Evolutionary conservation across 1,284 basidiomycete species (phyloP), one percentile per base, ranked within the genome.

Genomic region (Sanguinoderma infundibulare): DNA sequence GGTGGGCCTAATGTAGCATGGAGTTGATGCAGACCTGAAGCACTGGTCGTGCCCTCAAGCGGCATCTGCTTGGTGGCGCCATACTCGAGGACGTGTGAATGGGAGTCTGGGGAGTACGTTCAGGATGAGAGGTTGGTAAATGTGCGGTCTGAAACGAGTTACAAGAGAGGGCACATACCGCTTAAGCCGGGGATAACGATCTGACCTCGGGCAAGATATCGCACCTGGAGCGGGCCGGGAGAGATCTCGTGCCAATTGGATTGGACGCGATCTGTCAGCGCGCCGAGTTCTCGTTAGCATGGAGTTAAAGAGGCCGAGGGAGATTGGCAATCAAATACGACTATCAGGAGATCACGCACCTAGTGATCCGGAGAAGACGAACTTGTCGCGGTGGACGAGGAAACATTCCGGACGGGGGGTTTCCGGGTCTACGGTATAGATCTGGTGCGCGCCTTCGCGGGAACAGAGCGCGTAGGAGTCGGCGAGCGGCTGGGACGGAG

Each of bases 1-100:
- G 7, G 35, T 22, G 20, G 28, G 22, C n/a, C 46, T 22, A 50
- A 39, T 42, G 46, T 15, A 44, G 32, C 34, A 40, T 20, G 26
- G 55, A 34, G 24, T 35, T 38, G 53, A 55, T 38, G 57, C 68
- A 26, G 44, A 84, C 88, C 91, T 72, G 81, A 71, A 12, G 87
- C 79, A 5, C 83, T 87, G 55, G 77, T 80, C 6, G 86, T 85
- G 35, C 87, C 87, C 70, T 87, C 86, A 4, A 96, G 79, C 39
- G 84, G 84, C 49, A 92, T 81, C 64, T 85, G 80, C 55, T 79
- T 83, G 46, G 81, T 84, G 30, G 87, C 85, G 26, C 92, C 91
- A 70, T 92, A 91, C 71, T 91, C 89, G 15, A 94, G 78, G 52
- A 91, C 85, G 69, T 94, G 92, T 0, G 83, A 89, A 77, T 96